Conservation (phyloP, 805 yeast species). For the Ogataea methylovora region DNA sequence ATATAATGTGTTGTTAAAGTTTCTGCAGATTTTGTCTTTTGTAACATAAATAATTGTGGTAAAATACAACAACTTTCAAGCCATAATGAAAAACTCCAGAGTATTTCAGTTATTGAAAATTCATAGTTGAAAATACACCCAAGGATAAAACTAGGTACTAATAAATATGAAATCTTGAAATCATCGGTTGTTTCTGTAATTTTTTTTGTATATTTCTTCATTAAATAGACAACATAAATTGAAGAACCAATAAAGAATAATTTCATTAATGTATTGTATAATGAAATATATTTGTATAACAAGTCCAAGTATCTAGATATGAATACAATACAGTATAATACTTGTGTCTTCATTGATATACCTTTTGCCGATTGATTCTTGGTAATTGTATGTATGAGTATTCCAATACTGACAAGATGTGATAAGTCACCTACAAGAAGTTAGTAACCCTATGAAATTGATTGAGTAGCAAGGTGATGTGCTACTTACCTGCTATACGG, state of each 20-base stretch:
- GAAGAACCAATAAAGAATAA: slow-evolving; percentile 73
- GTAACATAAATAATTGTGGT: slow-evolving; percentile 88
- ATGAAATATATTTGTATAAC: slow-evolving; percentile 46
- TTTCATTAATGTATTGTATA: slow-evolving; percentile 79
- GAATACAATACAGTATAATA: slow-evolving; percentile 67
- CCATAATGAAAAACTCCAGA: slow-evolving; percentile 92
- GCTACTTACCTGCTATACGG: slow-evolving; percentile 23
- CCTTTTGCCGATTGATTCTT: slow-evolving; percentile 66
- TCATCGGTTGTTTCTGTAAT: slow-evolving; percentile 58
- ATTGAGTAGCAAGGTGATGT: too few relatives aligned
- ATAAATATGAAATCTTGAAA: slow-evolving; percentile 65
- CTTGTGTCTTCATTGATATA: slow-evolving; percentile 82
- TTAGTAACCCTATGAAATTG: neutral
- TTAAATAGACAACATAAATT: slow-evolving; percentile 62
- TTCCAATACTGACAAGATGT: slow-evolving; percentile 72
- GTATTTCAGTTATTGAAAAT: slow-evolving; percentile 52
- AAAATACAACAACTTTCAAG: slow-evolving; percentile 85
- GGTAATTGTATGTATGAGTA: slow-evolving; percentile 66
- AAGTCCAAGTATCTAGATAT: slow-evolving; percentile 66
- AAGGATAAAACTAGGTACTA: slow-evolving; percentile 50
- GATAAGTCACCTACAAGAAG: slow-evolving; percentile 83
- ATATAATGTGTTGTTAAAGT: slow-evolving; percentile 87
- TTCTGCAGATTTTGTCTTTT: slow-evolving; percentile 82
- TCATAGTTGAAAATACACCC: slow-evolving; percentile 60
- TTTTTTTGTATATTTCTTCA: slow-evolving; percentile 55